Conservation (phyloP, 345 rosid species). For the Brassica cretica region DNA sequence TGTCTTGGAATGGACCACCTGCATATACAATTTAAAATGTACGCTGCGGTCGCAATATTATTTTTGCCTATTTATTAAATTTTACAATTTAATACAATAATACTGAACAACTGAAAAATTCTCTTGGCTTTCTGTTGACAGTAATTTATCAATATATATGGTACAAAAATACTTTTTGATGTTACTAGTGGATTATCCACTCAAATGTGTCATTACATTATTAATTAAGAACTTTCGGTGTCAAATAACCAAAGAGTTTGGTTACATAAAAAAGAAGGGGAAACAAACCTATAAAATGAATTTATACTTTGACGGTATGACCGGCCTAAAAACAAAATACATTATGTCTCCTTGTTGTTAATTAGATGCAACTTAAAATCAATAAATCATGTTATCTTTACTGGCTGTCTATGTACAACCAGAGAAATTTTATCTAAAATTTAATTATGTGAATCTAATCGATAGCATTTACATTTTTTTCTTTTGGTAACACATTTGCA, state of each 20-base stretch:
- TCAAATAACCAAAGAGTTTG: neutral
- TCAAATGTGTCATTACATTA: conserved; percentile 5
- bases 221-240: conserved; percentile 11
- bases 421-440: neutral
- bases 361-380: neutral
- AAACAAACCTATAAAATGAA: neutral
- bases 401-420: neutral
- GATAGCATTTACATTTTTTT: neutral
- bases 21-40: neutral
- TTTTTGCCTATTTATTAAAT: neutral
- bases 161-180: neutral
- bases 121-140: neutral
- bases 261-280: neutral
- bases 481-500: neutral
- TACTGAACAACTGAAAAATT: neutral
- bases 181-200: conserved; percentile 5
- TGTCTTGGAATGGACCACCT: neutral
- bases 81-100: neutral
- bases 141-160: neutral
- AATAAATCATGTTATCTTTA: conserved; percentile 1
- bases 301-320: neutral
- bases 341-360: neutral
- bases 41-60: neutral
- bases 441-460: neutral
- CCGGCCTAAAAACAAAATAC: neutral